A percentile compares a stretch with the other conserved stretches of the same genome.
phyloP scores from a whole-genome alignment of 371 early-diverging fungal species.

The Haplosporangium sp. region DNA sequence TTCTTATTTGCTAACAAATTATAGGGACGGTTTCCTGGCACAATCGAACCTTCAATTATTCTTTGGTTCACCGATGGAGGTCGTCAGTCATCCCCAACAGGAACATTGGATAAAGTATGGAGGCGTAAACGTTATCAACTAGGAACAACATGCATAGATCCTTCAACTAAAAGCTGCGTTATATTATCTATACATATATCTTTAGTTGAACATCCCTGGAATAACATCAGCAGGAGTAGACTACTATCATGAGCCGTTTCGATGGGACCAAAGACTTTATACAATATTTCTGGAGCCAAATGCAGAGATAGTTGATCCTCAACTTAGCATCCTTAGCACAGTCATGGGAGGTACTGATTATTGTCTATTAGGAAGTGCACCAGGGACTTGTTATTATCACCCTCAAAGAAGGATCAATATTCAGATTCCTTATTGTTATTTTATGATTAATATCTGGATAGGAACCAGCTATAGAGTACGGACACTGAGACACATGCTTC shows the following conservation, averaged over 20 bases:
- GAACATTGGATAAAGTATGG: constrained; percentile 58
- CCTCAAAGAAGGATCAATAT: too few relatives aligned
- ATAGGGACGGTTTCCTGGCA: constrained; percentile 71
- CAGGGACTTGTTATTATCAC: too few relatives aligned
- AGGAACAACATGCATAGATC: too few relatives aligned
- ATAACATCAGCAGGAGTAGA: constrained; percentile 67
- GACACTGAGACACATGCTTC: constrained; percentile 58
- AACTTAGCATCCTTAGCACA: constrained; percentile 68
- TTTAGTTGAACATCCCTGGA: constrained; percentile 68
- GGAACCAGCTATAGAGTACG: constrained; percentile 61
- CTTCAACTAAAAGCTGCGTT: too few relatives aligned
- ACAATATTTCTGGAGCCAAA: constrained; percentile 68
- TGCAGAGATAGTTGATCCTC: constrained; percentile 59
- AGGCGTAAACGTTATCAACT: neutral
- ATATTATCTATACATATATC: too few relatives aligned
- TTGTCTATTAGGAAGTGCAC: neutral
- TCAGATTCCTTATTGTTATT: too few relatives aligned
- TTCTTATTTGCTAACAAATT: too few relatives aligned
- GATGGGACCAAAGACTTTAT: constrained; percentile 81
- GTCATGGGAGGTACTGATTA: constrained; percentile 68
- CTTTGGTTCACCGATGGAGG: constrained; percentile 82
- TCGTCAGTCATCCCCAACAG: constrained; percentile 56
- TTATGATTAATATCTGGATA: constrained; percentile 4
- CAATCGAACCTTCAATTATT: constrained; percentile 70
- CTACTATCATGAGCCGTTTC: constrained; percentile 75